Evolutionary conservation across 257 asterid species (phyloP).

Genomic region (Nicotiana obtusifolia): DNA sequence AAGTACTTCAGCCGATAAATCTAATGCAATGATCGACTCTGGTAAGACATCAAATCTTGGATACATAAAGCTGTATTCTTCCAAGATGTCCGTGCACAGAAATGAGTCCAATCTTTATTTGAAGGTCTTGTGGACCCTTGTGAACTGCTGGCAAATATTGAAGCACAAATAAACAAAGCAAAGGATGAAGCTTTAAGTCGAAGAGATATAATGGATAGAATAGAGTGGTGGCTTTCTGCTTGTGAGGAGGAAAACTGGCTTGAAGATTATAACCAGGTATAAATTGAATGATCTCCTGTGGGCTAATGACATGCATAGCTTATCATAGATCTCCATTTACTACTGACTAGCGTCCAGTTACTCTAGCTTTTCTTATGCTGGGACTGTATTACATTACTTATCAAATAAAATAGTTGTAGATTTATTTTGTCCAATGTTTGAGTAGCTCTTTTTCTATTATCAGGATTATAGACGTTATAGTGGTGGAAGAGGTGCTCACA

Average conservation of each 20-base stretch:
- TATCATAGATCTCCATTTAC: not conserved
- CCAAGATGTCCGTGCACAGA: not conserved
- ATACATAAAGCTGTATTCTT: not conserved
- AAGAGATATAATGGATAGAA: conserved; percentile 15
- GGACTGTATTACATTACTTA: not conserved
- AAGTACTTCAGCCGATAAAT: conserved; percentile 9
- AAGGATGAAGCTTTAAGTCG: conserved; percentile 17
- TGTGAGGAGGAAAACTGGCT: conserved; percentile 23
- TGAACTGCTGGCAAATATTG: conserved; percentile 15
- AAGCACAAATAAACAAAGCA: conserved; percentile 14
- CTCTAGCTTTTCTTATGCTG: not conserved
- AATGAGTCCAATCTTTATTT: not conserved
- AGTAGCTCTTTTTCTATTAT: not conserved
- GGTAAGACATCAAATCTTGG: conserved; percentile 5
- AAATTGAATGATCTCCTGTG: not conserved
- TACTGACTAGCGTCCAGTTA: not conserved
- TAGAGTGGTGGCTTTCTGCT: conserved; percentile 18
- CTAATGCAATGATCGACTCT: conserved; percentile 17
- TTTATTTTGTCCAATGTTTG: not conserved
- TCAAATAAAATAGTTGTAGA: not conserved
- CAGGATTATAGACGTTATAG: conserved; percentile 80
- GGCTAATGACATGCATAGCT: not conserved
- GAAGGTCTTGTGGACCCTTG: conserved; percentile 14
- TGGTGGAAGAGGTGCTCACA: conserved; percentile 91
- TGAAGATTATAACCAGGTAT: conserved; percentile 19